Base-by-base conservation (phyloP, 192 early-diverging fungal genomes). In the Mortierella antarctica region DNA sequence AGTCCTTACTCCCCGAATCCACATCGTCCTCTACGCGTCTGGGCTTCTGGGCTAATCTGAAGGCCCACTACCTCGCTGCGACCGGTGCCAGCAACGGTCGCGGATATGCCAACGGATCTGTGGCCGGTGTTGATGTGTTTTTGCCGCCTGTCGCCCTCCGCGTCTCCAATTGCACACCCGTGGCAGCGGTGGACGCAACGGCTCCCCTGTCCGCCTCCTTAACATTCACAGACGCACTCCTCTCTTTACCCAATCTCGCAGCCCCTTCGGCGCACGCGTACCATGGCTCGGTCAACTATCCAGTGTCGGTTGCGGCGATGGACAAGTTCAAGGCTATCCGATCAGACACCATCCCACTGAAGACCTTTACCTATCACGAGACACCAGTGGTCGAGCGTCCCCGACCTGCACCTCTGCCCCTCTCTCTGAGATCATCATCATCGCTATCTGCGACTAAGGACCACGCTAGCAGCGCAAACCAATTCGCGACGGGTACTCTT, bases 321-420 rank as follows among this genome's bases (percentile, higher is more conserved):
- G 76, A 68, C 42, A 66, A 56, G 47, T 72, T 80, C 76, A 80
- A 72, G 60, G 42, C 70, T 39, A 44, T 67, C 42, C 70, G 65
- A 20, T 72, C 76, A 7, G 76, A 80, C 42, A 80, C 76, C 0
- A 80, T 80, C 48, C 76, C 76, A 9, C 64, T 80, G 11, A 80
- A 62, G 53, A 80, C 76, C 10, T 80, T 80, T 45, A 80, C 76
- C 4, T 80, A 80, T 60, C 76, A 71, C 18, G 76, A 80, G 55
- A 80, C 76, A 14, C 76, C 76, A 4, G 76, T 80, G 42, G 58
- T 80, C 8, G 76, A 80, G 31, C 69, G 68, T 11, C 57, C 65
- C 6, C 60, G 61, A 17, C 65, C 66, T 15, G 18, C 62, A 55
- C 49, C 65, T 4, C 40, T 78, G 18, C 74, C 68, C 14, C 18